These are phyloP conservation scores for Odontarrhena argentea DNA, from an alignment of 345 rosid species.

Conservation along the genomic window DNA sequence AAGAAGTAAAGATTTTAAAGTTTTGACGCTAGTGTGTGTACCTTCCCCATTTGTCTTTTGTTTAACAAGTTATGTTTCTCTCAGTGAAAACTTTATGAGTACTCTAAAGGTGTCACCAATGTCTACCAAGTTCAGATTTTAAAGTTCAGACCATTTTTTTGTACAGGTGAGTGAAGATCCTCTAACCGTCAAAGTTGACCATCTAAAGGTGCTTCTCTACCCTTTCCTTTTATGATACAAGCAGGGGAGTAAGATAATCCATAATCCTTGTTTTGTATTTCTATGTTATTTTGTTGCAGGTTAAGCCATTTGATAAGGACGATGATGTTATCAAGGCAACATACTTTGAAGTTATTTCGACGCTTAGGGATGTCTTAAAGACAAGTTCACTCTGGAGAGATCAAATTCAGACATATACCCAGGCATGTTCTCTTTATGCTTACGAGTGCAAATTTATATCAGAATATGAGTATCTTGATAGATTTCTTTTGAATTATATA, in stretches of 20 bases:
- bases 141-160: not conserved
- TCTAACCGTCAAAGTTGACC: slow-evolving; percentile 85
- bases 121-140: too few species aligned
- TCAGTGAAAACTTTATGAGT: too few species aligned
- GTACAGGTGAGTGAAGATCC: slow-evolving; percentile 79
- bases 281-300: slow-evolving; percentile 49
- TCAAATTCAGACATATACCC: slow-evolving; percentile 78
- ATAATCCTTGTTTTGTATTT: not conserved
- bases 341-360: slow-evolving; percentile 82
- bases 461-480: slow-evolving; percentile 20
- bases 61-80: not conserved
- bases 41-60: slow-evolving; percentile 7
- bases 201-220: slow-evolving; percentile 59
- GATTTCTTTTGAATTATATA: slow-evolving; percentile 39
- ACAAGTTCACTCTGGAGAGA: slow-evolving; percentile 89
- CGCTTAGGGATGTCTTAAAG: slow-evolving; percentile 77
- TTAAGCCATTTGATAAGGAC: slow-evolving; percentile 74
- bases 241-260: not conserved
- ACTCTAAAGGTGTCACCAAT: too few species aligned
- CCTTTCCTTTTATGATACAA: not conserved
- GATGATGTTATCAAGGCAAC: slow-evolving; percentile 89
- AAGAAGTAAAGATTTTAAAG: not conserved
- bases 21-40: not conserved
- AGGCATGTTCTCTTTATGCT: slow-evolving; percentile 48
- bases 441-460: not conserved